Conservation (phyloP, 2,329 filamentous ascomycete species). For the Fusarium keratoplasticum region DNA sequence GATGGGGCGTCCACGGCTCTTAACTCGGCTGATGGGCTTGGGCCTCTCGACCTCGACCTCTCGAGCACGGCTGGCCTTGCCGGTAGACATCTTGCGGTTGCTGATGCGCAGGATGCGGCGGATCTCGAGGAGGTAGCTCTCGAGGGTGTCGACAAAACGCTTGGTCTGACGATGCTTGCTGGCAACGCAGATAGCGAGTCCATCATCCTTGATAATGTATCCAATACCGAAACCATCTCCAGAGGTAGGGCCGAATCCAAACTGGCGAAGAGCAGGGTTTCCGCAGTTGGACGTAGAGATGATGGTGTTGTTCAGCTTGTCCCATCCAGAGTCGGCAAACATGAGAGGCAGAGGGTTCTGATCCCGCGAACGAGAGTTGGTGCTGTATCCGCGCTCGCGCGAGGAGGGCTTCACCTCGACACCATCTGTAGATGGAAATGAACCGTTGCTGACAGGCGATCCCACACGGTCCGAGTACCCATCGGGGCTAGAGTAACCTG, state of each 20-base stretch:
- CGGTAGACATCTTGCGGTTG: constrained; percentile 56
- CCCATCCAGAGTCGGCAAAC: constrained; percentile 92
- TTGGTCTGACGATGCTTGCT: constrained; percentile 95
- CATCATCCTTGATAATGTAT: constrained; percentile 90
- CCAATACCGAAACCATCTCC: constrained; percentile 97
- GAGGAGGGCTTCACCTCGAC: constrained; percentile 51
- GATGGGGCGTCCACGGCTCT: constrained; percentile 80
- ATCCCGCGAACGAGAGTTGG: constrained; percentile 60
- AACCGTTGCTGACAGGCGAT: constrained; percentile 62
- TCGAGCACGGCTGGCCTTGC: constrained; percentile 63
- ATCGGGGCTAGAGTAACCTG: constrained; percentile 74
- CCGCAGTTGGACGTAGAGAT: constrained; percentile 98
- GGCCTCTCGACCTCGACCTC: constrained; percentile 60
- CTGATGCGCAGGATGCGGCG: constrained; percentile 83
- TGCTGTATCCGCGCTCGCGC: constrained; percentile 66
- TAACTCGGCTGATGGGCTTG: constrained; percentile 63
- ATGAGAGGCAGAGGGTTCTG: constrained; percentile 75
- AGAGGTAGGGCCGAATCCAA: constrained; percentile 95
- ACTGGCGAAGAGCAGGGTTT: constrained; percentile 93
- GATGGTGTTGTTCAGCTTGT: constrained; percentile 93
- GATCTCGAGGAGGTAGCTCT: constrained; percentile 91
- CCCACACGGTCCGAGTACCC: constrained; percentile 57
- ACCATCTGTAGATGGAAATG: constrained; percentile 51
- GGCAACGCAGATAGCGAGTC: constrained; percentile 89
- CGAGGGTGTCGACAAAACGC: constrained; percentile 88